phyloP scores from a whole-genome alignment of 768 basidiomycete genomes.

The Boletus fagicola region DNA sequence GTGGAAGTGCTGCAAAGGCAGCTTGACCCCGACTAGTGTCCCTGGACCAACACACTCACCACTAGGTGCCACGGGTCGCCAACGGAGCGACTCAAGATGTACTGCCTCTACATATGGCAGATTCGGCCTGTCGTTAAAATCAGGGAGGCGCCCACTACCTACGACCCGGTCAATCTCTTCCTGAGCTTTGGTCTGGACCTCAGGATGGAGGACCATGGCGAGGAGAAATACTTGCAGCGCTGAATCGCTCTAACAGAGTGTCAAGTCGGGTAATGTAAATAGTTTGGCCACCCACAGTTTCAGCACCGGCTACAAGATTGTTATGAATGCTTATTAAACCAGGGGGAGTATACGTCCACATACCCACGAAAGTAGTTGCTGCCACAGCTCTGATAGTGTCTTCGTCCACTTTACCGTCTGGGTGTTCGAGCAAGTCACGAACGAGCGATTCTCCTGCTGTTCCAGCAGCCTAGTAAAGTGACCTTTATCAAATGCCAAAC shows the following conservation, averaged over 20 bases:
- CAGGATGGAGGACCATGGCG: conserved; percentile 35
- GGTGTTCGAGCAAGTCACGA: conserved; percentile 11
- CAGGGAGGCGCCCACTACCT: conserved; percentile 31
- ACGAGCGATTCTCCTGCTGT: conserved; percentile 23
- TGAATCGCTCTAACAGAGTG: conserved; percentile 11
- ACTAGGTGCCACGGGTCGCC: conserved; percentile 29
- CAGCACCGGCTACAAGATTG: conserved; percentile 22
- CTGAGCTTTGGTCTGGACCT: conserved; percentile 31
- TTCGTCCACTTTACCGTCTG: background rate
- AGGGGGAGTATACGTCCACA: background rate
- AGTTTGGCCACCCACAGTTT: conserved; percentile 21
- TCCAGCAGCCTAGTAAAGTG: conserved; percentile 14
- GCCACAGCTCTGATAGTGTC: conserved; percentile 25
- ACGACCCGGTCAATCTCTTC: conserved; percentile 33
- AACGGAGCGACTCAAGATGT: conserved; percentile 33
- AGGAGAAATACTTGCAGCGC: conserved; percentile 29
- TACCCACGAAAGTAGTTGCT: conserved; percentile 23
- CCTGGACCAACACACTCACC: conserved; percentile 19
- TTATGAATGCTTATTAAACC: background rate
- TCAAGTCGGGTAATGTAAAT: background rate
- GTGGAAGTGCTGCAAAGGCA: conserved; percentile 21
- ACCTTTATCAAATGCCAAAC: background rate
- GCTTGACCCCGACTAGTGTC: background rate
- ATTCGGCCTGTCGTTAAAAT: conserved; percentile 23
- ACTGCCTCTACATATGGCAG: conserved; percentile 35